phyloP scores from a whole-genome alignment of 148 eudicot species.

The Rhododendron vialii region DNA sequence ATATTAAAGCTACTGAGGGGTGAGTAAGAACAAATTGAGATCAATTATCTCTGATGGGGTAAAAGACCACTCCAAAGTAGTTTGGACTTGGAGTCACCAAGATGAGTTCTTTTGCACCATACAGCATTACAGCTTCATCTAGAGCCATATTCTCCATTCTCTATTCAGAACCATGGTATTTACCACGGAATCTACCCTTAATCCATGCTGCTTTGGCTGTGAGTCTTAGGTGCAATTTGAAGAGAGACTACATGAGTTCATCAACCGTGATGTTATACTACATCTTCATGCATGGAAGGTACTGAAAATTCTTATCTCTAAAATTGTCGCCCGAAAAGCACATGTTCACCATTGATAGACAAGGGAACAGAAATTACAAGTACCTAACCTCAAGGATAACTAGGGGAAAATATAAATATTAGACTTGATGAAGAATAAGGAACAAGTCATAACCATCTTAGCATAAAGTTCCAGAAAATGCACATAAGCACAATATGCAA shows the following conservation, averaged over 20 bases:
- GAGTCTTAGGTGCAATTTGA: not conserved
- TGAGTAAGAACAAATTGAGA: not conserved
- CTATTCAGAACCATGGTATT: not conserved
- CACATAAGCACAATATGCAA: not conserved
- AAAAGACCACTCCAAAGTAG: not conserved
- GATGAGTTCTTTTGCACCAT: not conserved
- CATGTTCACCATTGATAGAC: not conserved
- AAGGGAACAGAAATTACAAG: not conserved
- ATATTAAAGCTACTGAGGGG: not conserved
- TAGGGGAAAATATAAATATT: not conserved
- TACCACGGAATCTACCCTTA: not conserved
- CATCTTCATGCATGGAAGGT: not conserved
- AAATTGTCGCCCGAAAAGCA: not conserved
- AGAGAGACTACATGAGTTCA: not conserved
- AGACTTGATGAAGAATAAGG: not conserved
- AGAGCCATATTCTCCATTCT: not conserved
- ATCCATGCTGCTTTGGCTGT: not conserved
- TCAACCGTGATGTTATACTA: not conserved
- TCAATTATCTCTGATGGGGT: not conserved
- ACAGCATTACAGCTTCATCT: not conserved
- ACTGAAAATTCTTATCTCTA: not conserved
- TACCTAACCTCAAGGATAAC: not conserved
- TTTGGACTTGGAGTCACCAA: not conserved
- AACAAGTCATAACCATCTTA: not conserved
- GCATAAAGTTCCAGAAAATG: slow-evolving; percentile 1